A percentile compares a stretch with the other conserved stretches of the same genome.
Evolutionary conservation across 495 filamentous ascomycete species (phyloP).

Genomic region (Thozetella sp.): DNA sequence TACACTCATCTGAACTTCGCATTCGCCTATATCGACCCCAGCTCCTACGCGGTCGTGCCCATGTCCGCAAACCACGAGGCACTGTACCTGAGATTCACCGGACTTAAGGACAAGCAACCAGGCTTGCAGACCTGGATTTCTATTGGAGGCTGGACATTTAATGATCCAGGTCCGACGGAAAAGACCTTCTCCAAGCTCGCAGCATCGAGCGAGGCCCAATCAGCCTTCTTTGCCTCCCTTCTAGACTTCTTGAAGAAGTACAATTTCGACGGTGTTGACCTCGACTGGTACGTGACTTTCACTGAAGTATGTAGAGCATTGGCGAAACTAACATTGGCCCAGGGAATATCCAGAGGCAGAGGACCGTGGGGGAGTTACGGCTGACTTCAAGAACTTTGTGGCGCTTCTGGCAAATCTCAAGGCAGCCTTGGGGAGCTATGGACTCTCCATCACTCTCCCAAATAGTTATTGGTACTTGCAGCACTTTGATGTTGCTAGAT

Average conservation of each 20-base stretch:
- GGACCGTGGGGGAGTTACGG: conserved; percentile 1
- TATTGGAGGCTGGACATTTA: conserved; percentile 41
- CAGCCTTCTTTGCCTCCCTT: not conserved
- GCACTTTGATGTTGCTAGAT: conserved; percentile 38
- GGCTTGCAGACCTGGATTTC: conserved; percentile 29
- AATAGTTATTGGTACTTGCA: conserved; percentile 49
- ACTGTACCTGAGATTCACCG: conserved; percentile 9
- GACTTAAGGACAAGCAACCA: conserved; percentile 18
- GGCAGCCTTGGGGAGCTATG: conserved; percentile 9
- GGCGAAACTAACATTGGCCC: not conserved
- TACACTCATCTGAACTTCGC: conserved; percentile 16
- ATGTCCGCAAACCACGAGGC: conserved; percentile 7
- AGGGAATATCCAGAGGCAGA: conserved; percentile 10
- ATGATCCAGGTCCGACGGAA: conserved; percentile 23
- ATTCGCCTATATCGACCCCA: conserved; percentile 5
- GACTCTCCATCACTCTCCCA: conserved; percentile 2
- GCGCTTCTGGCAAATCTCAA: not conserved
- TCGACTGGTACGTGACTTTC: not conserved
- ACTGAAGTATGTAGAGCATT: not conserved
- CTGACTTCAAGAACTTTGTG: conserved; percentile 6
- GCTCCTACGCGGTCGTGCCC: not conserved
- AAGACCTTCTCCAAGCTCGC: not conserved
- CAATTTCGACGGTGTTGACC: not conserved
- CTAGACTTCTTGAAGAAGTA: not conserved
- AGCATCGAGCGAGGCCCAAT: not conserved